phyloP scores from a whole-genome alignment of 2,329 filamentous ascomycete species.

The Xylaria sp. region DNA sequence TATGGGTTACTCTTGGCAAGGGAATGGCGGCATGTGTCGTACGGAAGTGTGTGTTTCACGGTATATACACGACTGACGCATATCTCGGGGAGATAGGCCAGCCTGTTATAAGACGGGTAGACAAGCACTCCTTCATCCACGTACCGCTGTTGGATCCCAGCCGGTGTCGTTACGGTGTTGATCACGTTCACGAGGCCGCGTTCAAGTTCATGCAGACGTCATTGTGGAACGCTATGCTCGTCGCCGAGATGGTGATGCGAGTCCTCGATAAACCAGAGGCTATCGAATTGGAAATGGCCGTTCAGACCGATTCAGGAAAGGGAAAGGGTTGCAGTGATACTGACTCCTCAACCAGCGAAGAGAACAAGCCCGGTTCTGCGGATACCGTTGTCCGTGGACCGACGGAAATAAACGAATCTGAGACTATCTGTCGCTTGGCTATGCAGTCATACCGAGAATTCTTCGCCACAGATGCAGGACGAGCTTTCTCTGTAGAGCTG shows the following conservation, averaged over 20 bases:
- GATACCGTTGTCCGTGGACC: background rate
- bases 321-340: background rate
- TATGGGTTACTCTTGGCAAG: slow-evolving; percentile 25
- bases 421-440: background rate
- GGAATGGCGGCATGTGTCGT: background rate
- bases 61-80: background rate
- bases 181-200: background rate
- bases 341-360: background rate
- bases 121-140: slow-evolving; percentile 8
- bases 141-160: slow-evolving; percentile 14
- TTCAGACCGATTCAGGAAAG: background rate
- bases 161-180: slow-evolving; percentile 15
- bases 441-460: background rate
- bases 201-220: slow-evolving; percentile 19
- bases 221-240: slow-evolving; percentile 13
- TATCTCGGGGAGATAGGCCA: slow-evolving; percentile 13
- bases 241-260: slow-evolving; percentile 7
- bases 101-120: background rate
- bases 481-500: background rate
- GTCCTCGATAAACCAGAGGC: background rate
- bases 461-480: background rate
- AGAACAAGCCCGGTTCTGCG: background rate
- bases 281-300: background rate
- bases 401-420: background rate
- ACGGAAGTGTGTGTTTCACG: background rate